These are phyloP conservation scores for Leccinum subrobustum DNA, from an alignment of 1,284 basidiomycete genomes.

Conservation along the genomic window DNA sequence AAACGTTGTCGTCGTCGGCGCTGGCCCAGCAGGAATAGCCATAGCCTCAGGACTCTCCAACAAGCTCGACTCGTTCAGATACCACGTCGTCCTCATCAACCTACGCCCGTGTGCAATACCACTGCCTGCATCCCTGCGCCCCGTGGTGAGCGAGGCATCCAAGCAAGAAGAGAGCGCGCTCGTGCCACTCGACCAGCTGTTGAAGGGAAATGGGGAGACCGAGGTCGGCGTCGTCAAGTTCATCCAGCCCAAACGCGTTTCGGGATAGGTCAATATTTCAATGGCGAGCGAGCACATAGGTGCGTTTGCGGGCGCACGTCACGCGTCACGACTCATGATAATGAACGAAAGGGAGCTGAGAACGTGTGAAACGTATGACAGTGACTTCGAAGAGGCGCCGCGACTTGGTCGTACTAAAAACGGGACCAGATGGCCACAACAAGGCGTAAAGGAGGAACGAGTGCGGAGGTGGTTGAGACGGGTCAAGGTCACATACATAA, in stretches of 20 bases:
- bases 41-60: conserved; percentile 37
- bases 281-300: too few species aligned
- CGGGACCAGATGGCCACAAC: too few species aligned
- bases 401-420: too few species aligned
- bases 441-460: too few species aligned
- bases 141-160: conserved; percentile 38
- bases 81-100: conserved; percentile 42
- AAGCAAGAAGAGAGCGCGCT: conserved; percentile 36
- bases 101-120: conserved; percentile 38
- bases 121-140: conserved; percentile 40
- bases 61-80: conserved; percentile 37
- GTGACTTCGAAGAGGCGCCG: too few species aligned
- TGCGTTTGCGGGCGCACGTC: too few species aligned
- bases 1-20: conserved; percentile 45
- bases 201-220: conserved; percentile 45
- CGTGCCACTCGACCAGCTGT: conserved; percentile 47
- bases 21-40: conserved; percentile 37
- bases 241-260: conserved; percentile 38
- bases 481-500: too few species aligned
- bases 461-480: too few species aligned
- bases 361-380: too few species aligned
- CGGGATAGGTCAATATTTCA: too few species aligned
- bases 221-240: conserved; percentile 43
- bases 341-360: too few species aligned
- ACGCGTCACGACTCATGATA: too few species aligned